Percentiles rank a stretch among this genome's conserved stretches.
Conservation (phyloP, 495 filamentous ascomycete genomes). For the Neurospora sp. region DNA sequence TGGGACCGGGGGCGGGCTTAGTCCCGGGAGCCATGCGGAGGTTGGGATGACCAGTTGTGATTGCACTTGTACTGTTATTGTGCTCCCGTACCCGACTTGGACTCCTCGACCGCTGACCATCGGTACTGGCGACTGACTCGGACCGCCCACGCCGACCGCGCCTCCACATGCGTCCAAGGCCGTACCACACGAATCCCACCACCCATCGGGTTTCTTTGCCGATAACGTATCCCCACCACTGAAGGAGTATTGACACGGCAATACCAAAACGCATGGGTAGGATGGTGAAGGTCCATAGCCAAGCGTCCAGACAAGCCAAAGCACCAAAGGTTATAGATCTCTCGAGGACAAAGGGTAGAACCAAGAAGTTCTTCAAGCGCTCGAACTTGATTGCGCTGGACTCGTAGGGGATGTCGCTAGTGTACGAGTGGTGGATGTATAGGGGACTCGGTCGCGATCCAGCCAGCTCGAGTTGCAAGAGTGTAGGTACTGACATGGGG, state of each 20-base stretch:
- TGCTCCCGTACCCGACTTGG: conserved; percentile 23
- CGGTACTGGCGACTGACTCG: conserved; percentile 14
- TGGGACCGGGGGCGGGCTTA: conserved; percentile 1
- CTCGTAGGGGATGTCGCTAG: conserved; percentile 75
- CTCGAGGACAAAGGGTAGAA: conserved; percentile 76
- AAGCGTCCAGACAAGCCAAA: conserved; percentile 88
- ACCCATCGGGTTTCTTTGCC: conserved; percentile 57
- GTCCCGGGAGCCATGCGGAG: not conserved
- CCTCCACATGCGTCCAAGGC: conserved; percentile 66
- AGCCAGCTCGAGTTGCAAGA: conserved; percentile 80
- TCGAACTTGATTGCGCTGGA: conserved; percentile 94
- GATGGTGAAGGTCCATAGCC: conserved; percentile 94
- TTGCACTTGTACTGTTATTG: conserved; percentile 3
- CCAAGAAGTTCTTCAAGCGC: conserved; percentile 78
- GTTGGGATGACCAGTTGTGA: not conserved
- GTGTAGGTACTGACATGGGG: conserved; percentile 77
- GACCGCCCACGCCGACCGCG: conserved; percentile 41
- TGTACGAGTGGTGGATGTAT: conserved; percentile 73
- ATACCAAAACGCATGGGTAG: conserved; percentile 83
- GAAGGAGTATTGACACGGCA: conserved; percentile 62
- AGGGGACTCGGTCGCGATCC: conserved; percentile 72
- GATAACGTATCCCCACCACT: conserved; percentile 60
- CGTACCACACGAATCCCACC: conserved; percentile 61
- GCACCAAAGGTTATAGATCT: conserved; percentile 77
- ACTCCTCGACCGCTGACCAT: conserved; percentile 24